Conservation (phyloP, 176 grass and related monocot genomes). For the Eleusine coracana region DNA sequence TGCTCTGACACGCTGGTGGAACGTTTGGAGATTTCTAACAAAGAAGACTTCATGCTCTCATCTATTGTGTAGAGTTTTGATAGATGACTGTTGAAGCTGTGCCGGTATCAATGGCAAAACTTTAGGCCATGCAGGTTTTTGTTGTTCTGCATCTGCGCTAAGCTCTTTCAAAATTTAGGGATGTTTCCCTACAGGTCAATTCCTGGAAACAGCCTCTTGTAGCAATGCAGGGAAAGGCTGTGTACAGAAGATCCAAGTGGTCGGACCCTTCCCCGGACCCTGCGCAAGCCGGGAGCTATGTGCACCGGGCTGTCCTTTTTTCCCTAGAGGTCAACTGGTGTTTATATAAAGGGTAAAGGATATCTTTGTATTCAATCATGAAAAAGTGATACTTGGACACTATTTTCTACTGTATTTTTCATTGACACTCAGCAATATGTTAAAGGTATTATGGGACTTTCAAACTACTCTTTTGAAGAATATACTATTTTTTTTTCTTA, state of each 20-base stretch:
- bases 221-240: too few relatives aligned
- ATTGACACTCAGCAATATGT: not conserved
- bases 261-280: too few relatives aligned
- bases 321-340: not conserved
- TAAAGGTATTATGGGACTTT: not conserved
- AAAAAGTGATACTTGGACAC: not conserved
- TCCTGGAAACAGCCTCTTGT: not conserved
- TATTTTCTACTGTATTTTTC: not conserved
- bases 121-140: not conserved
- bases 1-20: not conserved
- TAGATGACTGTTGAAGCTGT: not conserved
- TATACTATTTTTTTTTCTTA: not conserved
- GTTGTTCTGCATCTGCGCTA: not conserved
- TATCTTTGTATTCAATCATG: not conserved
- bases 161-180: not conserved
- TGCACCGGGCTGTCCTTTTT: too few relatives aligned
- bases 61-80: not conserved
- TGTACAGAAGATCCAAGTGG: too few relatives aligned
- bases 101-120: not conserved
- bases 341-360: not conserved
- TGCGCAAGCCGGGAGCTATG: too few relatives aligned
- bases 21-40: conserved; percentile 13
- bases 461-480: not conserved
- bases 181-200: not conserved
- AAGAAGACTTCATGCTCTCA: not conserved